These are phyloP conservation scores for Xylaria palmicola DNA, from an alignment of 495 filamentous ascomycete genomes.

Conservation along the genomic window DNA sequence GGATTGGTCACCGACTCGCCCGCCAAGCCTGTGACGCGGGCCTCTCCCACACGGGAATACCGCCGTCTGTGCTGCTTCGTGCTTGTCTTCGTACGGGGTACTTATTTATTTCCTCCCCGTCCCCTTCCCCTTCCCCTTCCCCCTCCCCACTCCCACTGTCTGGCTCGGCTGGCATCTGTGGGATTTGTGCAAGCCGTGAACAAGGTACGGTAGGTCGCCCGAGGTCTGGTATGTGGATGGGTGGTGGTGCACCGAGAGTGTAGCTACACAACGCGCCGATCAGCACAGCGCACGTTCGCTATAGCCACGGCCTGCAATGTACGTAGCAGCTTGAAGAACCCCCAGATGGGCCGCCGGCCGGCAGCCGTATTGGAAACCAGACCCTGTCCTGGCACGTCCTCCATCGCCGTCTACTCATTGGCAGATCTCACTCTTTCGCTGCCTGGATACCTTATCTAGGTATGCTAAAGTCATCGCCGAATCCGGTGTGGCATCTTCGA, in stretches of 20 bases:
- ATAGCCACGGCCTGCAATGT: too few species aligned
- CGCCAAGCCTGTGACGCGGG: constrained; percentile 12
- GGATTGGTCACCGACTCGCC: not conserved
- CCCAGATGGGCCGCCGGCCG: constrained; percentile 3
- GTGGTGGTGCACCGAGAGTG: not conserved
- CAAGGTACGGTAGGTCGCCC: too few species aligned
- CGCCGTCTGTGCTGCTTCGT: not conserved
- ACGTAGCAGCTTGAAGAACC: too few species aligned
- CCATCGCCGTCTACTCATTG: too few species aligned
- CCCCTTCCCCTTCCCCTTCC: not conserved
- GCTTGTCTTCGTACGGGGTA: not conserved
- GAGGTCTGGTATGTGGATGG: too few species aligned
- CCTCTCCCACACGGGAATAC: not conserved
- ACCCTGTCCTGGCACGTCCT: not conserved
- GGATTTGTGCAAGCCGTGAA: not conserved
- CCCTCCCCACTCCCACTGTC: not conserved
- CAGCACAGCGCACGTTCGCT: not conserved
- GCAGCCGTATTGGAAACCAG: not conserved
- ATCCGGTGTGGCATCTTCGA: too few species aligned
- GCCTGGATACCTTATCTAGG: not conserved
- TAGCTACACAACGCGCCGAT: not conserved
- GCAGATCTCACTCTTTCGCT: too few species aligned
- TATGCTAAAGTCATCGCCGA: too few species aligned
- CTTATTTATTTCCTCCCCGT: not conserved
- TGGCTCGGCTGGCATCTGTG: not conserved